Conservation (phyloP, 2,329 filamentous ascomycete genomes). For the Tetracladium maxilliforme region DNA sequence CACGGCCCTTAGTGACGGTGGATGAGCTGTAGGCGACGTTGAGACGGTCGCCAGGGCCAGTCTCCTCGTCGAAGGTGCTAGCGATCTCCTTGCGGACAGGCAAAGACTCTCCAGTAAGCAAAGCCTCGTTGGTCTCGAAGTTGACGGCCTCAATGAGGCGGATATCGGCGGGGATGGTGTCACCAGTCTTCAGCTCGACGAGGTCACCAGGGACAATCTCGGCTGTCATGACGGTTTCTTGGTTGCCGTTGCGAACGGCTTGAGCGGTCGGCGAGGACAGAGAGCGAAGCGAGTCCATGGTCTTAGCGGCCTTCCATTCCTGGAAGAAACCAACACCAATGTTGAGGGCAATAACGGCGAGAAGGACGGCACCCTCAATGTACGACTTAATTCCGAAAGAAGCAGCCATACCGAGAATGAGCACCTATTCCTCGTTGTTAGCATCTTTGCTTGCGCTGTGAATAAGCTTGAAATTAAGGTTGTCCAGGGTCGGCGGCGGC, state of each 20-base stretch:
- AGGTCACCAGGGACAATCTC: slow-evolving; percentile 42
- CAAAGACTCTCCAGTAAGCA: slow-evolving; percentile 47
- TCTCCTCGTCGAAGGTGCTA: slow-evolving; percentile 30
- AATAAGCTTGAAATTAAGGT: slow-evolving; percentile 20
- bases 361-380: slow-evolving; percentile 45
- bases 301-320: slow-evolving; percentile 36
- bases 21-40: slow-evolving; percentile 48
- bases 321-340: slow-evolving; percentile 41
- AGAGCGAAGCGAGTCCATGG: slow-evolving; percentile 33
- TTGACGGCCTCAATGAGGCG: slow-evolving; percentile 35
- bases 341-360: slow-evolving; percentile 41
- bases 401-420: slow-evolving; percentile 41
- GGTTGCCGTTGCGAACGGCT: slow-evolving; percentile 32
- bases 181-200: slow-evolving; percentile 34
- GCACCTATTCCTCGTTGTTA: slow-evolving; percentile 29
- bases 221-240: slow-evolving; percentile 32
- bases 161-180: slow-evolving; percentile 24
- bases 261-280: slow-evolving; percentile 32
- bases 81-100: slow-evolving; percentile 38
- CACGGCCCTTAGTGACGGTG: slow-evolving; percentile 46
- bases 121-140: slow-evolving; percentile 43
- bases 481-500: too few species aligned
- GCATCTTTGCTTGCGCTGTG: slow-evolving; percentile 32
- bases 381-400: slow-evolving; percentile 42
- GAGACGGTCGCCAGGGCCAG: slow-evolving; percentile 42